Evolutionary conservation across 2,329 filamentous ascomycete species (phyloP).

Genomic region (Fusarium xylarioides): DNA sequence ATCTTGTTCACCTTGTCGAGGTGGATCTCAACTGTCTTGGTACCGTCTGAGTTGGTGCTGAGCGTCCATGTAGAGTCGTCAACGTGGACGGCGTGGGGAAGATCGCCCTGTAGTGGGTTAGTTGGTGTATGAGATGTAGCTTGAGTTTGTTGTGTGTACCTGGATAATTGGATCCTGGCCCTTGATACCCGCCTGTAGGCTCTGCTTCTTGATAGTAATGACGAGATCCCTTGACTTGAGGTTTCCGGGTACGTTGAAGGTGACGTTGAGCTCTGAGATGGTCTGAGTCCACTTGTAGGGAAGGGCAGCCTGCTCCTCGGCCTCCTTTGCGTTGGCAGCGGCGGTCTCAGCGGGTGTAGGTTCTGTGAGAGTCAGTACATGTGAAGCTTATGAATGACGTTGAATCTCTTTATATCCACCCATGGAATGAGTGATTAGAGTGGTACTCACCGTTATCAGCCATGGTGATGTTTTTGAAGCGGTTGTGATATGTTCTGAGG

Average conservation of each 20-base stretch:
- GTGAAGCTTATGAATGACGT: neutral
- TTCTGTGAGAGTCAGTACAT: slow-evolving; percentile 50
- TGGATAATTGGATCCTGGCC: slow-evolving; percentile 86
- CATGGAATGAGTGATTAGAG: rapidly evolving
- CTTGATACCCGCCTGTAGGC: slow-evolving; percentile 83
- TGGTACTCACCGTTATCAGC: slow-evolving; percentile 47
- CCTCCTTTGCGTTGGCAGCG: slow-evolving; percentile 74
- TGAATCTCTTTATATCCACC: rapidly evolving
- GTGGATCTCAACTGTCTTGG: slow-evolving; percentile 77
- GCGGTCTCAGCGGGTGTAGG: slow-evolving; percentile 65
- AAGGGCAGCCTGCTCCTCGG: slow-evolving; percentile 86
- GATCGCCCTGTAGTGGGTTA: slow-evolving; percentile 70
- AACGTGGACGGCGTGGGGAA: slow-evolving; percentile 79
- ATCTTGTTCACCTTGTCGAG: slow-evolving; percentile 97
- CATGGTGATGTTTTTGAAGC: slow-evolving; percentile 45
- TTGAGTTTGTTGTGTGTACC: slow-evolving; percentile 57
- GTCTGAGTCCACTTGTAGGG: slow-evolving; percentile 98
- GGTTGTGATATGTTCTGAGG: slow-evolving; percentile 5
- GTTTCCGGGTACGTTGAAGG: slow-evolving; percentile 79
- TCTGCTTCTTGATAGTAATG: slow-evolving; percentile 82
- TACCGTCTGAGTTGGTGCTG: slow-evolving; percentile 74
- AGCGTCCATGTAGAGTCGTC: slow-evolving; percentile 98
- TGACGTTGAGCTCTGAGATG: slow-evolving; percentile 86
- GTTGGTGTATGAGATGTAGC: neutral
- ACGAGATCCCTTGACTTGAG: slow-evolving; percentile 85